Evolutionary conservation across 768 basidiomycete genomes (phyloP).

Genomic region (Russula foetens): DNA sequence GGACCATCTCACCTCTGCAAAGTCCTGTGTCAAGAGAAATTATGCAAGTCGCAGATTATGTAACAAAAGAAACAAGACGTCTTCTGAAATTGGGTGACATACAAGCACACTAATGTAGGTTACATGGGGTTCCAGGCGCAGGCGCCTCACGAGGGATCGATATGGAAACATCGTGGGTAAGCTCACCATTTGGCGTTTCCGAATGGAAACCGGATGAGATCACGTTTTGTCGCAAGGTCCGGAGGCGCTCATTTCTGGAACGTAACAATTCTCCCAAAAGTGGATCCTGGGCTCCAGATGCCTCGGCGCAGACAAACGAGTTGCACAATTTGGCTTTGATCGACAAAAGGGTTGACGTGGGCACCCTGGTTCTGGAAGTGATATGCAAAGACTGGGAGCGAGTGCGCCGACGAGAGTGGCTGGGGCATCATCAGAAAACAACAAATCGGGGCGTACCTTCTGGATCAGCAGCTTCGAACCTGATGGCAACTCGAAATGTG

Average conservation of each 20-base stretch:
- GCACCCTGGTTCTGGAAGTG: constrained; percentile 39
- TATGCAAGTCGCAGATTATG: background rate
- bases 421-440: background rate
- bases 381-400: constrained; percentile 31
- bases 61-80: background rate
- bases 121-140: background rate
- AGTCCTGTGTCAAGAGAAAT: background rate
- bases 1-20: background rate
- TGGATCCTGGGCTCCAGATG: constrained; percentile 39
- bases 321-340: constrained; percentile 39
- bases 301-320: constrained; percentile 36
- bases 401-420: background rate
- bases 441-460: constrained; percentile 18
- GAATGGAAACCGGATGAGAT: constrained; percentile 2
- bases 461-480: constrained; percentile 39
- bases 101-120: background rate
- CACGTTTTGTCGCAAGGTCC: background rate
- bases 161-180: background rate
- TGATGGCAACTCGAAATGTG: background rate
- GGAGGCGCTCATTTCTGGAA: constrained; percentile 23
- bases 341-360: constrained; percentile 36
- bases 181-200: background rate
- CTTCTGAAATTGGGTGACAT: background rate
- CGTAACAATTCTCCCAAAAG: constrained; percentile 37
- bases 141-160: background rate